Evolutionary conservation across 768 basidiomycete genomes (phyloP), one percentile per base, ranked within the genome.

Genomic region (Russula olivacea): DNA sequence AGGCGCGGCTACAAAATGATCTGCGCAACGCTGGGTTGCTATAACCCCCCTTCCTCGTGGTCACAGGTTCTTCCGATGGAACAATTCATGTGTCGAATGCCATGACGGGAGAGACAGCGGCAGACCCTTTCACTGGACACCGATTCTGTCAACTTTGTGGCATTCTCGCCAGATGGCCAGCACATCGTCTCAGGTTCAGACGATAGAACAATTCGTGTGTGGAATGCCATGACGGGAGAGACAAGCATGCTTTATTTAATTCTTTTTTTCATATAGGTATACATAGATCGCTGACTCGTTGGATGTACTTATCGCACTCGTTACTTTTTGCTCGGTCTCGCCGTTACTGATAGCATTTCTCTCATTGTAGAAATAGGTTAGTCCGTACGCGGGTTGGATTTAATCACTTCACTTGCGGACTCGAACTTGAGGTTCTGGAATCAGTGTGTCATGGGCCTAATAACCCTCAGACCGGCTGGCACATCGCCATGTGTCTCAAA

Each of bases 11-110:
- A 32, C 58, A 63, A 48, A 49, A 63, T 45, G 65, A 63, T 7
- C 47, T 68, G 28, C 67, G 67, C n/a, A 59, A 48, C 23, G 65
- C 67, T 25, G 65, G 65, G 32, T 36, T 68, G 48, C 25, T 66
- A 47, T 66, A 23, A 64, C 15, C 43, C 11, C 41, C 17, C 11
- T 36, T 2, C 7, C 15, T 25, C 23, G 21, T 15, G 30, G 5
- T 14, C 19, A 30, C 25, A 15, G 11, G n/a, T n/a, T n/a, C n/a
- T n/a, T n/a, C n/a, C n/a, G n/a, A n/a, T n/a, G n/a, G n/a, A n/a
- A n/a, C n/a, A n/a, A n/a, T n/a, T n/a, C n/a, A n/a, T n/a, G n/a
- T n/a, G n/a, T n/a, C n/a, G n/a, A n/a, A n/a, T n/a, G n/a, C n/a
- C n/a, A n/a, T n/a, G n/a, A n/a, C n/a, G n/a, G n/a, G n/a, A n/a